Evolutionary conservation across 176 grass and related monocot genomes (phyloP).

Genomic region (Eragrostis nindensis): DNA sequence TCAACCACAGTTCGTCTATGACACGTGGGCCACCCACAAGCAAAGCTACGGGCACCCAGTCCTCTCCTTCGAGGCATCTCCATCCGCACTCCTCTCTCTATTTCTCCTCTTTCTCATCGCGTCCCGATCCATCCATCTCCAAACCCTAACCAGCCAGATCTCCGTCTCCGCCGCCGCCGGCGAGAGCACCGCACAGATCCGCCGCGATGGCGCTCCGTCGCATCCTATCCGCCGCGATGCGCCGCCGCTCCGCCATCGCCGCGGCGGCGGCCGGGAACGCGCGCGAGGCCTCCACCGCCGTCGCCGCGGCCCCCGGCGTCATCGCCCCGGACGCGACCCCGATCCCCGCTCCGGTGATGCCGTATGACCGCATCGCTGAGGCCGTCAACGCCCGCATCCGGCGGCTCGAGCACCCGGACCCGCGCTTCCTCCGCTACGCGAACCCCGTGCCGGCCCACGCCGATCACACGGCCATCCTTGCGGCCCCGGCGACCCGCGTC

Average conservation of each 20-base stretch:
- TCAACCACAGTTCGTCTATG: not conserved
- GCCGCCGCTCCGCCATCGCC: slow-evolving; percentile 40
- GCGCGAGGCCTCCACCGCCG: slow-evolving; percentile 71
- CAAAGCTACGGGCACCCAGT: slow-evolving; percentile 27
- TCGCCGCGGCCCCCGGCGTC: slow-evolving; percentile 48
- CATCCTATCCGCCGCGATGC: slow-evolving; percentile 39
- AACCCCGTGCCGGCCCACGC: slow-evolving; percentile 72
- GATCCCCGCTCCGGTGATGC: slow-evolving; percentile 57
- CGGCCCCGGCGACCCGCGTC: slow-evolving; percentile 78
- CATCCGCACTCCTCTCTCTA: slow-evolving; percentile 24
- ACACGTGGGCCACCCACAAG: slow-evolving; percentile 31
- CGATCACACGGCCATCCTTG: slow-evolving; percentile 79
- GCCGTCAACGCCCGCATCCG: slow-evolving; percentile 68
- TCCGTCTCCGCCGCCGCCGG: slow-evolving; percentile 45
- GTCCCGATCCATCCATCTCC: slow-evolving; percentile 22
- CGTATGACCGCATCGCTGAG: slow-evolving; percentile 73
- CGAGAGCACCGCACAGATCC: slow-evolving; percentile 41
- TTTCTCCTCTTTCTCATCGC: slow-evolving; percentile 34
- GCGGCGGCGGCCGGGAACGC: slow-evolving; percentile 36
- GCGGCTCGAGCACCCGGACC: slow-evolving; percentile 83
- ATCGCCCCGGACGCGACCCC: slow-evolving; percentile 52
- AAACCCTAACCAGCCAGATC: slow-evolving; percentile 60
- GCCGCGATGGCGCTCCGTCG: slow-evolving; percentile 52
- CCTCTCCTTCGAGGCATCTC: slow-evolving; percentile 24
- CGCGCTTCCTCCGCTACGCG: slow-evolving; percentile 93